Evolutionary conservation across 1,284 basidiomycete genomes (phyloP), one percentile per base, ranked within the genome.

Genomic region (Irpex lacteus): DNA sequence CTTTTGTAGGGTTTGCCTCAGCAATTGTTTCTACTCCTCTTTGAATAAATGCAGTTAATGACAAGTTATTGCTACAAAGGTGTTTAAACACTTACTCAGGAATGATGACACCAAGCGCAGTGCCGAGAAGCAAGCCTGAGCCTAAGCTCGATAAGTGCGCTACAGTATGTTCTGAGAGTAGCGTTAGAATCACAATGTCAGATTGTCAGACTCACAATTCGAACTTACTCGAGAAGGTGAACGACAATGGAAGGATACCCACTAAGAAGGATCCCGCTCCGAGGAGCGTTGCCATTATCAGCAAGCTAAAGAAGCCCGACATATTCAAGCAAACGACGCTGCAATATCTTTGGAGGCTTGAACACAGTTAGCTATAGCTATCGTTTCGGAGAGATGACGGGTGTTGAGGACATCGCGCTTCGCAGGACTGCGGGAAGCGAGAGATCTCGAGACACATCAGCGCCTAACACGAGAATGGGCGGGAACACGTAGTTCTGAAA

Each of bases 71-170:
- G 4, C n/a, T 18, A 13, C 65, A 47, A 55, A 15, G 65, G 53
- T 60, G 55, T 18, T 32, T n/a, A 4, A 32, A 8, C n/a, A 82
- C 90, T 72, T 75, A 94, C 93, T 98, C 95, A 19, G 95, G 95
- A 63, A 98, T 91, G 71, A 98, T 94, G 36, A 98, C 88, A 8
- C 94, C 93, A 68, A 98, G 77, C 0, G 94, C 94, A 5, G 95
- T 91, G 13, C 95, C 95, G 26, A 97, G 83, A 26, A 98, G 82
- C 18, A 98, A 77, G n/a, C 95, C 95, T 36, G 90, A 91, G 21
- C 93, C 90, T 26, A 94, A 75, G 44, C 85, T 85, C 7, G 88
- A 87, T 40, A 95, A 77, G 36, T 82, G 79, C 50, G 87, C 85
- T 62, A 92, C 75, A 62, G 84, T 75, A 65, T 73, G 75, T 78